These are phyloP conservation scores for Syncephalis fuscata DNA, from an alignment of 371 early-diverging fungal species.

Conservation along the genomic window DNA sequence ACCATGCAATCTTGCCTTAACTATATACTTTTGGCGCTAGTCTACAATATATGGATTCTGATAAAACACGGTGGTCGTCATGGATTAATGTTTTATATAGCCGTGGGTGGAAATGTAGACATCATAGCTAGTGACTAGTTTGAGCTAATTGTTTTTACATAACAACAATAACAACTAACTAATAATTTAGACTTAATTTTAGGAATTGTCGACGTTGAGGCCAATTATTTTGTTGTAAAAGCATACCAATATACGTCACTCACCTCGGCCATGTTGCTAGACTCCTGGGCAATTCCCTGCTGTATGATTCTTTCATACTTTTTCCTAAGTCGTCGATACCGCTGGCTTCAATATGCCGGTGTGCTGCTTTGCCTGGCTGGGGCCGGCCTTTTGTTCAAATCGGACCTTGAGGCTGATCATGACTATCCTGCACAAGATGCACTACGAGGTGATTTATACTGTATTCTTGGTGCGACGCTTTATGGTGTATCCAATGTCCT, in stretches of 20 bases:
- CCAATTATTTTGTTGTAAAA: constrained; percentile 61
- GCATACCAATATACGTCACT: constrained; percentile 53
- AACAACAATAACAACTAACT: background rate
- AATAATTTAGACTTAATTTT: constrained; percentile 24
- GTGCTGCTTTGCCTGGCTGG: constrained; percentile 43
- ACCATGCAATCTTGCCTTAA: constrained; percentile 50
- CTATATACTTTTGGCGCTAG: constrained; percentile 40
- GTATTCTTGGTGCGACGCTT: constrained; percentile 44
- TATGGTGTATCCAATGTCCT: constrained; percentile 51
- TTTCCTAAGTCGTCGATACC: constrained; percentile 37
- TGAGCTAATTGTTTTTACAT: no score
- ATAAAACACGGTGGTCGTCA: constrained; percentile 28
- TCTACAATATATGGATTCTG: constrained; percentile 35
- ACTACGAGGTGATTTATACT: constrained; percentile 49
- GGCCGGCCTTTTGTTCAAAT: constrained; percentile 39
- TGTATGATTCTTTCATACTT: constrained; percentile 41
- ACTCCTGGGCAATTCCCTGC: constrained; percentile 56
- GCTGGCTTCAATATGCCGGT: constrained; percentile 42
- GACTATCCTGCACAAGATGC: constrained; percentile 22
- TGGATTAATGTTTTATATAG: constrained; percentile 23
- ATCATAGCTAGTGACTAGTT: no score
- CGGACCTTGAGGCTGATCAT: constrained; percentile 16
- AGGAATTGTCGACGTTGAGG: constrained; percentile 56
- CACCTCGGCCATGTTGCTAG: constrained; percentile 53
- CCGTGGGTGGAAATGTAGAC: constrained; percentile 30